Conservation (phyloP, 257 asterid genomes). For the Nicotiana attenuata region DNA sequence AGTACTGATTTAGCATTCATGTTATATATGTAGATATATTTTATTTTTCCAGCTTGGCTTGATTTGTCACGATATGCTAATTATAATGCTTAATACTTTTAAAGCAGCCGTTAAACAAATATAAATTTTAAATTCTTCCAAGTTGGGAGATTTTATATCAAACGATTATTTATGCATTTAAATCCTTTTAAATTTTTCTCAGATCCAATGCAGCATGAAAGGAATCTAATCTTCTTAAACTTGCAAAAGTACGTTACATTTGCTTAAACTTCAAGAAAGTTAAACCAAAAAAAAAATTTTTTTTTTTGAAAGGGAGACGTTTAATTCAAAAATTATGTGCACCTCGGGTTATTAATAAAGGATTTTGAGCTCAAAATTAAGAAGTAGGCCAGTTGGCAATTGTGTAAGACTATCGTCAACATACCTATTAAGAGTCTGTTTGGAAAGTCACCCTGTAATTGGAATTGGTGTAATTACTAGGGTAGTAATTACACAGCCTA, state of each 20-base stretch:
- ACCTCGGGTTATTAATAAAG: background rate
- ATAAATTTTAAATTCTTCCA: background rate
- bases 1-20: background rate
- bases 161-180: background rate
- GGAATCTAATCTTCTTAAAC: background rate
- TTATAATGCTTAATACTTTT: background rate
- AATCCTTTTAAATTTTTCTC: background rate
- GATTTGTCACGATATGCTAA: background rate
- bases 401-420: background rate
- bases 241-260: background rate
- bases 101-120: background rate
- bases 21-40: background rate
- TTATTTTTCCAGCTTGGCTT: background rate
- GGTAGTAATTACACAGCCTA: too few relatives aligned
- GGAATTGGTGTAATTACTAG: too few relatives aligned
- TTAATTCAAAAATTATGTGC: background rate
- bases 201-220: conserved; percentile 3
- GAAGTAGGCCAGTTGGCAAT: background rate
- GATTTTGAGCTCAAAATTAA: background rate
- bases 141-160: background rate
- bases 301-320: background rate
- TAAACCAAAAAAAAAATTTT: background rate
- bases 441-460: too few relatives aligned
- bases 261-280: conserved; percentile 8
- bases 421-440: too few relatives aligned